phyloP scores from a whole-genome alignment of 1,139 yeast genomes.

The Debaryomyces robertsiae region DNA sequence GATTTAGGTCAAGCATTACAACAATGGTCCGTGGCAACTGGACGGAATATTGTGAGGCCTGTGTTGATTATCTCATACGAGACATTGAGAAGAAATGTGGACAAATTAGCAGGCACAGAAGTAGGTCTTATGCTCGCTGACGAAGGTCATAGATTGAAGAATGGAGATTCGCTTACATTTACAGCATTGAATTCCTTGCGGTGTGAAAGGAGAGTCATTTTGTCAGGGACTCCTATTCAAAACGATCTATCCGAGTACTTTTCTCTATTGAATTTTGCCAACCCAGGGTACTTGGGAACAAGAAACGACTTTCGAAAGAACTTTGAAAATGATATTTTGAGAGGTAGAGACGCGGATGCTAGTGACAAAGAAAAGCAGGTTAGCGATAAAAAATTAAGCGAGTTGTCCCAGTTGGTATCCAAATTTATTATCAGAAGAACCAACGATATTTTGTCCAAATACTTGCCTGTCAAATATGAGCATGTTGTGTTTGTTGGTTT shows the following conservation, averaged over 20 bases:
- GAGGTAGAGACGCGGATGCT: slow-evolving; percentile 90
- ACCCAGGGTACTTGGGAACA: slow-evolving; percentile 90
- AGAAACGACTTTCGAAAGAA: slow-evolving; percentile 81
- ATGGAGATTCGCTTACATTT: slow-evolving; percentile 92
- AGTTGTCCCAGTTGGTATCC: slow-evolving; percentile 76
- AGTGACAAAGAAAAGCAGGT: slow-evolving; percentile 71
- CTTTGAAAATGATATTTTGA: slow-evolving; percentile 76
- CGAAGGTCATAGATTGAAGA: slow-evolving; percentile 94
- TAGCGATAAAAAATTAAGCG: slow-evolving; percentile 74
- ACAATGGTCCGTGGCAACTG: slow-evolving; percentile 88
- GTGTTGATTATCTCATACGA: slow-evolving; percentile 95
- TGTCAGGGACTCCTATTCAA: slow-evolving; percentile 97
- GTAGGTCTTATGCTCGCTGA: slow-evolving; percentile 91
- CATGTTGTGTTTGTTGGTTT: slow-evolving; percentile 90
- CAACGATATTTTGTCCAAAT: slow-evolving; percentile 90
- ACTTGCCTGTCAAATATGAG: slow-evolving; percentile 92
- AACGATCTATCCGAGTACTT: slow-evolving; percentile 95
- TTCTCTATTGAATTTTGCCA: slow-evolving; percentile 86
- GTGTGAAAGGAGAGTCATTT: slow-evolving; percentile 85
- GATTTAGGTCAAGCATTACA: slow-evolving; percentile 71
- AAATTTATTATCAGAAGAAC: slow-evolving; percentile 93
- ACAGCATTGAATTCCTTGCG: slow-evolving; percentile 81
- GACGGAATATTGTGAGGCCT: slow-evolving; percentile 89
- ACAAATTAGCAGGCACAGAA: slow-evolving; percentile 71
- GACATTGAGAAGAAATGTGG: slow-evolving; percentile 85